Evolutionary conservation across 2,329 filamentous ascomycete species (phyloP).

Genomic region (Aspergillus unguis): DNA sequence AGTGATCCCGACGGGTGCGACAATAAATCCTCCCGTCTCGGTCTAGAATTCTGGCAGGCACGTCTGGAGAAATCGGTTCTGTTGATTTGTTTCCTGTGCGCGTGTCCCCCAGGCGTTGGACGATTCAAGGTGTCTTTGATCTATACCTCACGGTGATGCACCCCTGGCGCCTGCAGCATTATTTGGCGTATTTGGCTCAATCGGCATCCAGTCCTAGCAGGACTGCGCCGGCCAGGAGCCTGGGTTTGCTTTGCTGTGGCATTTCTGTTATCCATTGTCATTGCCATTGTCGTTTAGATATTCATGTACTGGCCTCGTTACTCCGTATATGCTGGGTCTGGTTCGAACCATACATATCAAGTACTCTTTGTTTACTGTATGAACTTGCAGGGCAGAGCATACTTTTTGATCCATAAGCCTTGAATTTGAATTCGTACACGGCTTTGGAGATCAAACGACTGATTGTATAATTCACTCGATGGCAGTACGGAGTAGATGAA

Average conservation of each 20-base stretch:
- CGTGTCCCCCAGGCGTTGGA: constrained; percentile 6
- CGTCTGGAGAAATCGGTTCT: constrained; percentile 17
- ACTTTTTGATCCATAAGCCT: too few relatives aligned
- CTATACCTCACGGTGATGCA: constrained; percentile 8
- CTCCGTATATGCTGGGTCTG: not conserved
- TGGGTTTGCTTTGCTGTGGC: constrained; percentile 9
- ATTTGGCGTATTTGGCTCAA: constrained; percentile 6
- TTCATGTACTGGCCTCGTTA: constrained; percentile 11
- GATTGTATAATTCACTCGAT: too few relatives aligned
- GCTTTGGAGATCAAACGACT: too few relatives aligned
- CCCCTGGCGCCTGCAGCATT: constrained; percentile 11
- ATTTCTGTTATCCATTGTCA: constrained; percentile 12
- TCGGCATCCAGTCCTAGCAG: constrained; percentile 8
- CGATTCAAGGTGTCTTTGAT: constrained; percentile 12
- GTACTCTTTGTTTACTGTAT: not conserved
- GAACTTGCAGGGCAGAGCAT: not conserved
- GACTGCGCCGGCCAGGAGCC: constrained; percentile 9
- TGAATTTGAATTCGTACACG: too few relatives aligned
- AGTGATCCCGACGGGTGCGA: constrained; percentile 16
- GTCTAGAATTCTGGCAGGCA: constrained; percentile 15
- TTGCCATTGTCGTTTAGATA: constrained; percentile 11
- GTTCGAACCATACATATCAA: not conserved
- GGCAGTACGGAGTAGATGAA: too few relatives aligned
- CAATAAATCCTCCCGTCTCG: constrained; percentile 15
- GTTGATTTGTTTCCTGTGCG: constrained; percentile 15